Conservation (phyloP, 1,284 basidiomycete species). For the Gymnopus androsaceus region DNA sequence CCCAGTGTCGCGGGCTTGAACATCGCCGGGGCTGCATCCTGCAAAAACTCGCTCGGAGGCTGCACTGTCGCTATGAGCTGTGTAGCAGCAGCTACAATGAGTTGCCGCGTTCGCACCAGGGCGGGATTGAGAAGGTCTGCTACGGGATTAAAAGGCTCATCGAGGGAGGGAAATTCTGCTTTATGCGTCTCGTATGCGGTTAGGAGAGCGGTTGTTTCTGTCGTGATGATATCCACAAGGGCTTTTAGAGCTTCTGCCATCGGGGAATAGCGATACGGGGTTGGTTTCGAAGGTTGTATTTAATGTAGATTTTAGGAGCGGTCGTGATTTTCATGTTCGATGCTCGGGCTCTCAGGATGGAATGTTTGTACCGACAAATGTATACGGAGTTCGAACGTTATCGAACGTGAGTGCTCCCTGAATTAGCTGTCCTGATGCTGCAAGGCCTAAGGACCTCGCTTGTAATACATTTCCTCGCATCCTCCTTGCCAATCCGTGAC, state of each 20-base stretch:
- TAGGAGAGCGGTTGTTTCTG: background rate
- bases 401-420: too few relatives aligned
- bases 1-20: conserved; percentile 6
- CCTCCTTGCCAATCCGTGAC: too few relatives aligned
- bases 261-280: background rate
- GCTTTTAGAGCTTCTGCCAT: conserved; percentile 9
- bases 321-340: background rate
- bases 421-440: too few relatives aligned
- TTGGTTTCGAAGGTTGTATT: background rate
- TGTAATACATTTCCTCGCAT: too few relatives aligned
- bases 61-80: conserved; percentile 14
- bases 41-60: conserved; percentile 4
- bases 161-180: background rate
- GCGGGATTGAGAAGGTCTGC: background rate
- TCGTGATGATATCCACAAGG: conserved; percentile 6
- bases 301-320: background rate
- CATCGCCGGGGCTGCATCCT: background rate
- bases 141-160: background rate
- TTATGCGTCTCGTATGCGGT: background rate
- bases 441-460: too few relatives aligned
- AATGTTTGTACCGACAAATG: too few relatives aligned
- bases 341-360: too few relatives aligned
- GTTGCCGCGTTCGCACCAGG: background rate
- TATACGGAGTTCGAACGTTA: too few relatives aligned
- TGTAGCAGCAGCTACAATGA: conserved; percentile 16